These are phyloP conservation scores for Phytophthora tubulina DNA, from an alignment of 352 stramenopile genomes.

Conservation along the genomic window DNA sequence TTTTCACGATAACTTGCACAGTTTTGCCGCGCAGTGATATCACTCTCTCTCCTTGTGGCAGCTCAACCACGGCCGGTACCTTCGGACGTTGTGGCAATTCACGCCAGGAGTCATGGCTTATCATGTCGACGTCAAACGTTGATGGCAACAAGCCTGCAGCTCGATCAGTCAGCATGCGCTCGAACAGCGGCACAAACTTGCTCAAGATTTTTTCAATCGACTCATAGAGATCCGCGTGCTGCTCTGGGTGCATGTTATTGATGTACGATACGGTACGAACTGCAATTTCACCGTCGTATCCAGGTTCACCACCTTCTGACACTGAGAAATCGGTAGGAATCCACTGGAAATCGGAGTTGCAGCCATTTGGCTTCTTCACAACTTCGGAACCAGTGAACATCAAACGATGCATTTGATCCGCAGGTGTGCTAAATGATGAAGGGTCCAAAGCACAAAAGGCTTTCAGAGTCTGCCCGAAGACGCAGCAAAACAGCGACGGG, in stretches of 20 bases:
- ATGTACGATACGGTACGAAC: conserved; percentile 55
- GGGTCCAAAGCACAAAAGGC: neutral
- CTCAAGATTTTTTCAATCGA: conserved; percentile 44
- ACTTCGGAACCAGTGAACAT: conserved; percentile 29
- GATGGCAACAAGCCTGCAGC: neutral
- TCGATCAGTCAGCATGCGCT: conserved; percentile 30
- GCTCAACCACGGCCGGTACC: conserved; percentile 19
- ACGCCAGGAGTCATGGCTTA: conserved; percentile 20
- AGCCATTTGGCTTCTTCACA: conserved; percentile 23
- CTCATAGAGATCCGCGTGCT: conserved; percentile 41
- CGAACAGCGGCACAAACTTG: conserved; percentile 53
- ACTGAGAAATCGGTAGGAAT: conserved; percentile 51
- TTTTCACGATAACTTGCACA: conserved; percentile 60
- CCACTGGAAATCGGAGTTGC: conserved; percentile 48
- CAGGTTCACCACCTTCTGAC: conserved; percentile 7
- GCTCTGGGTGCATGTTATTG: conserved; percentile 59
- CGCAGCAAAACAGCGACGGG: conserved; percentile 69
- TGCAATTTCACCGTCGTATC: neutral
- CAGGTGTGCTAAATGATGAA: neutral
- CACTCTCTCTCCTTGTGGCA: neutral
- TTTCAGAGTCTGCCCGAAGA: conserved; percentile 46
- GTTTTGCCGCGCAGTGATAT: conserved; percentile 36
- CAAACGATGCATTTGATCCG: conserved; percentile 46
- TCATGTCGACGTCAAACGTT: conserved; percentile 11
- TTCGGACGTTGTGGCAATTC: conserved; percentile 20